Conservation (phyloP, 352 stramenopile genomes). For the Phytopythium helicoides region DNA sequence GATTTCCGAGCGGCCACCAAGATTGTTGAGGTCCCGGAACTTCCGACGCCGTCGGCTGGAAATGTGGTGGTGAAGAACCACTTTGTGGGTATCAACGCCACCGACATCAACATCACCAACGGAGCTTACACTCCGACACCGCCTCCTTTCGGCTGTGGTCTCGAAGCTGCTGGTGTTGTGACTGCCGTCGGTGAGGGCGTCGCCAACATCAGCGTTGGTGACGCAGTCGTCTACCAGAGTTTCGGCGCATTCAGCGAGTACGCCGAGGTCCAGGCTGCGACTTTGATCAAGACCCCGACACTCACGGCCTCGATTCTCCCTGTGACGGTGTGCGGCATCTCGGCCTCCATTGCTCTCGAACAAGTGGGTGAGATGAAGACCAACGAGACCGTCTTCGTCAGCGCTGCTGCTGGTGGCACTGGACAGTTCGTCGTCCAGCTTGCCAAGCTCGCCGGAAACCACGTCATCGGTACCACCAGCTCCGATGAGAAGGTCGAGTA, state of each 20-base stretch:
- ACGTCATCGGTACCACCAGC: slow-evolving; percentile 80
- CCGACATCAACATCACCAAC: slow-evolving; percentile 61
- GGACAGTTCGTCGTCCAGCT: slow-evolving; percentile 85
- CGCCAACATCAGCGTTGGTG: slow-evolving; percentile 39
- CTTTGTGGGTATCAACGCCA: slow-evolving; percentile 56
- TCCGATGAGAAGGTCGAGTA: slow-evolving; percentile 83
- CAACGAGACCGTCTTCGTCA: slow-evolving; percentile 62
- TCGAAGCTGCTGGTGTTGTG: slow-evolving; percentile 43
- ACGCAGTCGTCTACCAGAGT: slow-evolving; percentile 44
- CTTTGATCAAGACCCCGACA: slow-evolving; percentile 24
- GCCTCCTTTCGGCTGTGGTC: slow-evolving; percentile 42
- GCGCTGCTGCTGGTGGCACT: slow-evolving; percentile 64
- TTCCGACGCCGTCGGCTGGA: slow-evolving; percentile 17
- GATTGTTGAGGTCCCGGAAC: slow-evolving; percentile 23
- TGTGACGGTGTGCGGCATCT: slow-evolving; percentile 36
- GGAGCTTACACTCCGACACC: slow-evolving; percentile 28
- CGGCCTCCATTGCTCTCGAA: slow-evolving; percentile 46
- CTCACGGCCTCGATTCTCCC: slow-evolving; percentile 21
- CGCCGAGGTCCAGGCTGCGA: slow-evolving; percentile 26
- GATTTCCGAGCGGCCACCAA: slow-evolving; percentile 37
- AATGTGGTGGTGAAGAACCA: slow-evolving; percentile 45
- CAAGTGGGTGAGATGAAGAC: slow-evolving; percentile 51
- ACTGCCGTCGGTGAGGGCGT: slow-evolving; percentile 36
- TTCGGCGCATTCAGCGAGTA: slow-evolving; percentile 54
- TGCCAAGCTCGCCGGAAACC: slow-evolving; percentile 76